Evolutionary conservation across 129 eudicot species (phyloP).

Genomic region (Helianthus tuberosus): DNA sequence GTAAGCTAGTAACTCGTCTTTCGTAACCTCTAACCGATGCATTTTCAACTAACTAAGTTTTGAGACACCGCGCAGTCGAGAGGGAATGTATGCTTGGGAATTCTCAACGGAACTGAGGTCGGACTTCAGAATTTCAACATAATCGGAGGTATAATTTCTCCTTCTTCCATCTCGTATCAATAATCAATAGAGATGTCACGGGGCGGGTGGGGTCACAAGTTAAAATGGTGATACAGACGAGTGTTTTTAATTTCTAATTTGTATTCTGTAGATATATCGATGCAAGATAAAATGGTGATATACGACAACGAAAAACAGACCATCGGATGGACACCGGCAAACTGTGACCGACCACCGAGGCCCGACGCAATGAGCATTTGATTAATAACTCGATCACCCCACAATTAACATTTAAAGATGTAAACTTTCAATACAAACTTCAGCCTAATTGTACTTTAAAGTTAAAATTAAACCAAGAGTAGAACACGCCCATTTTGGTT

Average conservation of each 20-base stretch:
- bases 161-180: neutral
- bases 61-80: conserved; percentile 43
- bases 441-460: conserved; percentile 22
- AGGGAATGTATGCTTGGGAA: conserved; percentile 86
- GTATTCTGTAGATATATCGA: conserved; percentile 71
- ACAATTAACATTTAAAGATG: conserved; percentile 26
- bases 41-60: neutral
- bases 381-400: conserved; percentile 20
- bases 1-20: conserved; percentile 41
- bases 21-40: conserved; percentile 1
- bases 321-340: conserved; percentile 85
- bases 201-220: neutral
- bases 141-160: conserved; percentile 72
- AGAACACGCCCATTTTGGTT: conserved; percentile 7
- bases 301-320: conserved; percentile 82
- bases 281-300: conserved; percentile 94
- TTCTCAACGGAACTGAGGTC: conserved; percentile 91
- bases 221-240: neutral
- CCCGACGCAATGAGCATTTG: conserved; percentile 32
- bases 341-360: conserved; percentile 65
- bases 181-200: neutral
- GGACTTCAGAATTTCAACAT: conserved; percentile 80
- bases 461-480: conserved; percentile 11
- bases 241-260: neutral
- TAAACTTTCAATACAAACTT: conserved; percentile 25